A percentile compares a stretch with the other conserved stretches of the same genome.
Evolutionary conservation across 345 rosid species (phyloP).

Genomic region (Conringia planisiliqua): DNA sequence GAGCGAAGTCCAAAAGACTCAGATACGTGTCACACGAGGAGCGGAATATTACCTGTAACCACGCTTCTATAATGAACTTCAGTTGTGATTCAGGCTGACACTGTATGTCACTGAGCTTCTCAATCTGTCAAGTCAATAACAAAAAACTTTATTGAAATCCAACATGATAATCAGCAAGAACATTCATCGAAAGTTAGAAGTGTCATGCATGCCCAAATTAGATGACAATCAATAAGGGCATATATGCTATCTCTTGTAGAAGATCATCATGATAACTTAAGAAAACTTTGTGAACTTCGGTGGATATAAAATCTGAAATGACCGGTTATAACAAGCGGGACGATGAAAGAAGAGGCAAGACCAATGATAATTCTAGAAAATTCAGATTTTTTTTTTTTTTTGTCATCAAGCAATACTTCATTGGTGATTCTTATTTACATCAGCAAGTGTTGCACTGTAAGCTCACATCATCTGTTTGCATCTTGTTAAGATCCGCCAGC

Average conservation of each 20-base stretch:
- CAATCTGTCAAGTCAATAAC: conserved; percentile 43
- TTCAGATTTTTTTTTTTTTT: conserved; percentile 3
- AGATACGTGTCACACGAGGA: not conserved
- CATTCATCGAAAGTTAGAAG: not conserved
- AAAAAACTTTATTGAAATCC: conserved; percentile 16
- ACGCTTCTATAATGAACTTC: conserved; percentile 82
- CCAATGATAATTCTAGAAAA: not conserved
- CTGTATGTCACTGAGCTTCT: conserved; percentile 76
- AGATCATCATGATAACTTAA: not conserved
- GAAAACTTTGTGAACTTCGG: not conserved
- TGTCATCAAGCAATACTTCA: conserved; percentile 19
- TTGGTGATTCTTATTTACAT: conserved; percentile 20
- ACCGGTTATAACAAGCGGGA: not conserved
- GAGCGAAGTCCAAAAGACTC: not conserved
- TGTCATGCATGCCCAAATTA: not conserved
- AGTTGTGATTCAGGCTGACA: conserved; percentile 85
- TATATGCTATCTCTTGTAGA: not conserved
- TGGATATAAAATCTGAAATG: not conserved
- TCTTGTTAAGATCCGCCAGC: conserved; percentile 65
- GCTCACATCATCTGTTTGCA: conserved; percentile 77
- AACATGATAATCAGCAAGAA: not conserved
- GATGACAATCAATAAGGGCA: not conserved
- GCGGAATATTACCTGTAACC: conserved; percentile 63
- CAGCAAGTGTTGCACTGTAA: conserved; percentile 25
- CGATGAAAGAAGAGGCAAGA: not conserved